Base-by-base conservation (phyloP, 495 filamentous ascomycete species). In the Saxophila tyrrhenica region DNA sequence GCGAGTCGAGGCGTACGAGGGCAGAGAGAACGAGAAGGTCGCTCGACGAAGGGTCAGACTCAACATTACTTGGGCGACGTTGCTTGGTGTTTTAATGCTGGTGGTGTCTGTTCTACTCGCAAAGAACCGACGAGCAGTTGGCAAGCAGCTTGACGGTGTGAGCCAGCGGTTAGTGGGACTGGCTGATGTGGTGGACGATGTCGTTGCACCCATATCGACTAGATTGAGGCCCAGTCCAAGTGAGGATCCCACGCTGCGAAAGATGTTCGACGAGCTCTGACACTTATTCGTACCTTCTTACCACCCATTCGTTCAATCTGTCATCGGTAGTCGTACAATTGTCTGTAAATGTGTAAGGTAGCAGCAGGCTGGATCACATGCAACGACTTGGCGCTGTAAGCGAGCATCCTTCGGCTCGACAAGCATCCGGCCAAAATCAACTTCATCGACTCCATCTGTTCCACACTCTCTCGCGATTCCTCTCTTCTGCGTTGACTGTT, bases 1-100 rank as follows among this genome's bases (percentile, higher is more conserved):
- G 47, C 75, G 79, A 51, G 83, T 91, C 41, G 82, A 86, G 61
- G 70, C 70, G 50, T 87, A 84, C 79, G 86, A 87, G 66, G 75
- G 74, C 48, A 75, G 78, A 29, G 87, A 92, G 60, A 67, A 64
- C 38, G 83, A 86, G 62, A 88, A 81, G 82, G 81, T 87, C 70
- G 80, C 80, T 54, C 78, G 73, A 52, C 82, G 81, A 1, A 75
- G 79, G 58, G 51, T 39, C 35, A 50, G 42, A 29, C 54, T 48
- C 50, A 19, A 48, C 13, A 54, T 52, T n/a, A 55, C 46, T n/a
- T 62, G 59, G 59, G 48, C 35, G 7, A 43, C 47, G 13, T 20
- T 58, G 25, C 48, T 57, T 16, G 55, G 50, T 9, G 35, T 62
- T n/a, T 5, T 54, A 10, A 39, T 57, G 23, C 48, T 62, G 13